phyloP scores from a whole-genome alignment of 192 early-diverging fungal genomes.

The Coemansia sp. region DNA sequence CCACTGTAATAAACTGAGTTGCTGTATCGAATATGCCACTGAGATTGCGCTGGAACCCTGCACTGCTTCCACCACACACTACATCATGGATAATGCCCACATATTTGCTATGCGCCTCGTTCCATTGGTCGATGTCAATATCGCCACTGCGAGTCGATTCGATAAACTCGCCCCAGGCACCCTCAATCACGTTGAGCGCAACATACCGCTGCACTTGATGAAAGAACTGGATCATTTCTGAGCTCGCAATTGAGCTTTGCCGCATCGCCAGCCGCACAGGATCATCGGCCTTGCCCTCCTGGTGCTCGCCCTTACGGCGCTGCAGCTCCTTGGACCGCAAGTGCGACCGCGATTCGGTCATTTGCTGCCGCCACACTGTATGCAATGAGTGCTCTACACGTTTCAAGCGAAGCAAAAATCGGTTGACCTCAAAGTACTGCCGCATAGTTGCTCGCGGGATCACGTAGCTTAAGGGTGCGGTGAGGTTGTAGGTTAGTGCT shows the following conservation, averaged over 20 bases:
- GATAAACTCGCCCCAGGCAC: slow-evolving; percentile 81
- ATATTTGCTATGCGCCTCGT: slow-evolving; percentile 76
- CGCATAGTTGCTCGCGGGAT: slow-evolving; percentile 71
- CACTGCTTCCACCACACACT: slow-evolving; percentile 42
- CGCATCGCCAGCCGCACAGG: slow-evolving; percentile 63
- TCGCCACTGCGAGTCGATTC: slow-evolving; percentile 10
- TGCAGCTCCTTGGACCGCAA: slow-evolving; percentile 28
- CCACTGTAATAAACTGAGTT: slow-evolving; percentile 56
- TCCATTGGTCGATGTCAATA: slow-evolving; percentile 75
- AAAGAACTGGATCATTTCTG: slow-evolving; percentile 92
- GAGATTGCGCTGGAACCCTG: slow-evolving; percentile 52
- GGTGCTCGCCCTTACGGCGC: slow-evolving; percentile 16
- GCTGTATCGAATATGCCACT: slow-evolving; percentile 64
- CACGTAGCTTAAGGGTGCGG: slow-evolving; percentile 82
- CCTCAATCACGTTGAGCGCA: slow-evolving; percentile 88
- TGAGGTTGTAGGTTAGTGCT: slow-evolving; percentile 79
- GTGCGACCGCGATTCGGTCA: slow-evolving; percentile 59
- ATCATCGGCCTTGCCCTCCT: background rate
- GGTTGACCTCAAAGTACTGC: slow-evolving; percentile 78
- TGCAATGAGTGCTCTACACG: slow-evolving; percentile 78
- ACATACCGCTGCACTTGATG: slow-evolving; percentile 93
- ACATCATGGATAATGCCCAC: slow-evolving; percentile 67
- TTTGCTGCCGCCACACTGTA: slow-evolving; percentile 73
- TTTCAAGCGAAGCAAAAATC: slow-evolving; percentile 88
- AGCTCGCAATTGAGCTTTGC: slow-evolving; percentile 63